Base-by-base conservation (phyloP, 345 rosid species). In the Jatropha curcas region DNA sequence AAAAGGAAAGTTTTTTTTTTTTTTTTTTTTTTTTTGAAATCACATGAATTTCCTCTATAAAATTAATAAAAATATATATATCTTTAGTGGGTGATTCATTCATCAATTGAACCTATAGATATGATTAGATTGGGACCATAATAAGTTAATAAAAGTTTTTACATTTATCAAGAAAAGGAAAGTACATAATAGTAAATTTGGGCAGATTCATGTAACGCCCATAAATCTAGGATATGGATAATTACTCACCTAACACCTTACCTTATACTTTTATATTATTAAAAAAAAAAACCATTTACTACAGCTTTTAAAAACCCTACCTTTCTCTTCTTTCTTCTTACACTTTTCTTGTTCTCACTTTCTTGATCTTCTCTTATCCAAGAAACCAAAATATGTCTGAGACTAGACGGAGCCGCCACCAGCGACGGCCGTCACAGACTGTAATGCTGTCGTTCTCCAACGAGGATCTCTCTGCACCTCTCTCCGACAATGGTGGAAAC, bases 361-460 rank as follows among this genome's bases (percentile, higher is more conserved):
- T 41, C 45, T 41, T 41, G n/a, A n/a, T 16, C 59, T 14, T 53
- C 19, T n/a, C n/a, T n/a, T n/a, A n/a, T n/a, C 58, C 13, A 28
- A 4, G 19, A 27, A 50, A 33, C 3, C 25, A 4, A 13, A 71
- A 11, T 34, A 72, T 72, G 76, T 72, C 76, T 16, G 62, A 53
- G 3, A 33, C 0, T 37, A 11, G 52, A 43, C 22, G 22, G 2
- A 62, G 66, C 34, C 78, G 61, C 41, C 78, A 74, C 72, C 66
- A 17, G 27, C 24, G 78, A 27, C 67, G 41, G 68, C 73, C 78
- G 5, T 74, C 78, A 5, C 78, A 74, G 53, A 74, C 43, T 12
- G 50, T 74, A 16, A 25, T 64, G 9, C 7, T 59, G 13, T 71
- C 70, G 4, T 28, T 73, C 53, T n/a, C 61, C 0, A 62, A 33